phyloP scores from a whole-genome alignment of 192 early-diverging fungal species.

The Powellomyces hirtus region DNA sequence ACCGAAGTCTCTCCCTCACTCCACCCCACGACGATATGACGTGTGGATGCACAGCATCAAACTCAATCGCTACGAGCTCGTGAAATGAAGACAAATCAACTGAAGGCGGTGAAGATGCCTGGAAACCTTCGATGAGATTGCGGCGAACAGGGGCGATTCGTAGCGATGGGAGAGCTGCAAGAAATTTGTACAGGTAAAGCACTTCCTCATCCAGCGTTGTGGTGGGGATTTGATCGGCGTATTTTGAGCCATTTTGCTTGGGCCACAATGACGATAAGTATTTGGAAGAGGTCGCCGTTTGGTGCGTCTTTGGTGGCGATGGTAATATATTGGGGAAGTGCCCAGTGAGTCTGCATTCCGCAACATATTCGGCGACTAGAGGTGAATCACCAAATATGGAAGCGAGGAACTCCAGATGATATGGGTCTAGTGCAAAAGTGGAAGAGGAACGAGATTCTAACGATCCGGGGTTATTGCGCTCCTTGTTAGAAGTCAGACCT shows the following conservation, averaged over 20 bases:
- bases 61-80: slow-evolving; percentile 17
- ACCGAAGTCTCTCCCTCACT: slow-evolving; percentile 1
- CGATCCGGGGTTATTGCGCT: neutral
- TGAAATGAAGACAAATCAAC: slow-evolving; percentile 5
- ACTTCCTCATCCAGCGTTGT: slow-evolving; percentile 26
- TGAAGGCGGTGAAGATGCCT: neutral
- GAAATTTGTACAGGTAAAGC: slow-evolving; percentile 27
- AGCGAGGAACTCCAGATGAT: slow-evolving; percentile 25
- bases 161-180: slow-evolving; percentile 6
- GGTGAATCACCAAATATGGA: slow-evolving; percentile 10
- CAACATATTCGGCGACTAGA: slow-evolving; percentile 6
- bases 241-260: neutral
- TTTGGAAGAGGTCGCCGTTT: neutral
- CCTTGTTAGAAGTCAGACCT: neutral
- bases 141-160: slow-evolving; percentile 27
- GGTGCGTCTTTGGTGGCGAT: neutral
- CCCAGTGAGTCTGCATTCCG: neutral
- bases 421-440: slow-evolving; percentile 31
- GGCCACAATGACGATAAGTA: slow-evolving; percentile 23
- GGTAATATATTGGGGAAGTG: slow-evolving; percentile 3
- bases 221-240: neutral
- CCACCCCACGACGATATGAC: slow-evolving; percentile 22
- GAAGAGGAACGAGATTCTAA: neutral
- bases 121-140: slow-evolving; percentile 22
- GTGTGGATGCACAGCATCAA: slow-evolving; percentile 19